These are phyloP conservation scores for Lonicera japonica DNA, from an alignment of 129 eudicot species.

Conservation along the genomic window DNA sequence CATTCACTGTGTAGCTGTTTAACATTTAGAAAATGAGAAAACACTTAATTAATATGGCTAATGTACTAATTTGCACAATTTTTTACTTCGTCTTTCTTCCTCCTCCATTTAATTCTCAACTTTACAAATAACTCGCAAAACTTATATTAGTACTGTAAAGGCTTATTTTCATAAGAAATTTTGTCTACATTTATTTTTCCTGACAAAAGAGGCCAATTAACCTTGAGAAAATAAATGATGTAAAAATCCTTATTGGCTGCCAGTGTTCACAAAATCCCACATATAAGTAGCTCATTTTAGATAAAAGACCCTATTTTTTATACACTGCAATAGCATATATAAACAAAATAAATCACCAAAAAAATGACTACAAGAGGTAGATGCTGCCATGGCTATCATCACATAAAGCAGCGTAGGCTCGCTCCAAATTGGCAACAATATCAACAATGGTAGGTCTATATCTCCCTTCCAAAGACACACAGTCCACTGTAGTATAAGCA, in stretches of 20 bases:
- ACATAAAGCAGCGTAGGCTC: constrained; percentile 67
- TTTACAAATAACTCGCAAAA: too few relatives aligned
- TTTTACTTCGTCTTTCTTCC: too few relatives aligned
- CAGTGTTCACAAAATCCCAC: constrained; percentile 19
- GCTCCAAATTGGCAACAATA: constrained; percentile 78
- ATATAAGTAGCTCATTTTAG: constrained; percentile 11
- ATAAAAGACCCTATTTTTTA: constrained; percentile 7
- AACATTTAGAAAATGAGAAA: too few relatives aligned
- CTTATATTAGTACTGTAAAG: too few relatives aligned
- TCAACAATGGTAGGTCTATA: constrained; percentile 88
- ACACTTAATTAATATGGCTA: too few relatives aligned
- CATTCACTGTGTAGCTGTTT: too few relatives aligned
- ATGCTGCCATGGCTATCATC: constrained; percentile 81
- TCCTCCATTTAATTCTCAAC: too few relatives aligned
- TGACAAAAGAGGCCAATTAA: neutral
- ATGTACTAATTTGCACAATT: too few relatives aligned
- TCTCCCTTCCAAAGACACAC: constrained; percentile 77
- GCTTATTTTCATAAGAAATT: too few relatives aligned
- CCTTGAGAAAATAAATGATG: neutral
- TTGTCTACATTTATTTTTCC: too few relatives aligned
- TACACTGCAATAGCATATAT: constrained; percentile 29
- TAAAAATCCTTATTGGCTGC: constrained; percentile 8
- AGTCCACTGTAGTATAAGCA: constrained; percentile 86
- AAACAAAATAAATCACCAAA: constrained; percentile 12
- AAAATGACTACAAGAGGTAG: constrained; percentile 52